Base-by-base conservation (phyloP, 148 eudicot species). In the Diospyros lotus region DNA sequence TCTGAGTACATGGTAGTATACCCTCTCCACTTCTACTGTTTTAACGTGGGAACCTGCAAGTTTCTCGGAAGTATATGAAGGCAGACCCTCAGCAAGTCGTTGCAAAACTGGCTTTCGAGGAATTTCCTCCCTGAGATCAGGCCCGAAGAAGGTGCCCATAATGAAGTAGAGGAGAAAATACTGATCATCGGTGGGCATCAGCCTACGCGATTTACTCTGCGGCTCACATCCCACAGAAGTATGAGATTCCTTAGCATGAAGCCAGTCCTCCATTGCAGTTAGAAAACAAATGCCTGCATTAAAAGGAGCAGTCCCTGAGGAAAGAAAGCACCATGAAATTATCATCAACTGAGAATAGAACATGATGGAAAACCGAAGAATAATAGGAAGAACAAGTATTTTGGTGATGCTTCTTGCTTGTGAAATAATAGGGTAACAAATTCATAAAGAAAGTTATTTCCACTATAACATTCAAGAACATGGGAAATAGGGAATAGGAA, bases 91-190 rank as follows among this genome's bases (percentile, higher is more conserved):
- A 0, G 85, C 81, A 55, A 56, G 74, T 77, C 97, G 84, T 75
- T 93, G 96, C 53, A 89, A 75, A 66, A 81, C 88, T 0, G 94
- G 87, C 71, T 86, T 91, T 68, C 12, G 86, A 56, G 86, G 87
- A 5, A 44, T 64, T 76, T 88, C 87, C 9, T 58, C 86, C 77
- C 71, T 75, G 61, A 93, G 79, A 81, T 89, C 87, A 41, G 98
- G 98, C 5, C 87, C 98, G 55, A 93, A 89, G 71, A 89, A 93
- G 55, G 85, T 80, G 18, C 98, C 98, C 87, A 88, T 86, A 68
- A 91, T 87, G 74, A 93, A 86, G 77, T 86, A 82, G 42, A 91
- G 75, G 66, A 93, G 91, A 80, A 93, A 93, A 77, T 75, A 80
- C 72, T 86, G 85, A 74, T 93, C 91, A 74, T 87, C 91, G 73